Evolutionary conservation across 805 yeast species (phyloP), one percentile per base, ranked within the genome.

Genomic region (Deakozyma indianensis): DNA sequence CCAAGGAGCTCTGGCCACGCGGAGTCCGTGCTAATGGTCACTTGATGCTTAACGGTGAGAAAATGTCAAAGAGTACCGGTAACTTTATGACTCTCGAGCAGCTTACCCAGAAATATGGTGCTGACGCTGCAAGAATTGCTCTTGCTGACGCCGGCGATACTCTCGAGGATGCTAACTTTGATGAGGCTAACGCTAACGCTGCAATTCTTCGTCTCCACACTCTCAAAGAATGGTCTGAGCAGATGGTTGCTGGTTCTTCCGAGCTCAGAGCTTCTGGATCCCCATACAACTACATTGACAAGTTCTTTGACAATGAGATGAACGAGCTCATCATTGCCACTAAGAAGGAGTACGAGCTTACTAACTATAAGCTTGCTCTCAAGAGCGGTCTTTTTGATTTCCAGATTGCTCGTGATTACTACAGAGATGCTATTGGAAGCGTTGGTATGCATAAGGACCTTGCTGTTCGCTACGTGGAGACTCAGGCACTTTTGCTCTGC

Each of bases 121-220:
- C 97, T 44, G 98, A 92, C 65, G 96, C 97, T 38, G 71, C 95
- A 9, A 83, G 98, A 73, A 84, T 92, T 63, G 96, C 98, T 3
- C 70, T 92, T 53, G 98, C 97, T 41, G 98, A 92, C 70, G 96
- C 96, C 44, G 98, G 98, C 71, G 98, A 92, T 63, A 72, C 92
- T 40, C 78, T 87, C 54, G 98, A 92, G 68, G 98, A 92, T 65
- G 98, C 98, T 45, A 92, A 92, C 71, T 84, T 92, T 60, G 98
- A 92, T 59, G 98, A 92, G 68, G 69, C 86, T 49, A 88, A 80
- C 59, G 98, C 98, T 46, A 92, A 92, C 59, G 96, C 98, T 42
- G 96, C 97, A 22, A 88, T 92, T 62, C 75, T 92, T 63, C 83
- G 98, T 69, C 74, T 92, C 62, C 83, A 75, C 64, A 90, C 85